These are phyloP conservation scores for Sclerotinia trifoliorum DNA, from an alignment of 2,329 filamentous ascomycete genomes.

Conservation along the genomic window DNA sequence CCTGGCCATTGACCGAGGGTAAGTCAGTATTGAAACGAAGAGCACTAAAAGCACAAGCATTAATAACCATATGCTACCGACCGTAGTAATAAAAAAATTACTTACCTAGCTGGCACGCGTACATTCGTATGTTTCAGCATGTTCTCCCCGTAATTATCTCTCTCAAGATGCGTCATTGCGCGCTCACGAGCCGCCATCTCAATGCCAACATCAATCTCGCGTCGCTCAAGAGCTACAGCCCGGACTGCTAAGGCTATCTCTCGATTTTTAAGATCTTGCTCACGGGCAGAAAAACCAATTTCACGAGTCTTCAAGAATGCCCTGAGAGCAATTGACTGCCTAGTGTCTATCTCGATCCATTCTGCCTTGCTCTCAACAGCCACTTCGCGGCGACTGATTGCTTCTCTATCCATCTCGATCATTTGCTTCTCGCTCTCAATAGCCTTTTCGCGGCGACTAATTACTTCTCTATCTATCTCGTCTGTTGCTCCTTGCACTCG, in stretches of 20 bases:
- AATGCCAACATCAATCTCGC: not conserved
- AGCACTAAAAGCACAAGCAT: not conserved
- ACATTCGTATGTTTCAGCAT: too few species aligned
- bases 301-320: not conserved
- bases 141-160: not conserved
- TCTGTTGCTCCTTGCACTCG: too few species aligned
- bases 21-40: not conserved
- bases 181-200: not conserved
- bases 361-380: not conserved
- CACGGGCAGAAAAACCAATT: not conserved
- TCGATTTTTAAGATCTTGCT: not conserved
- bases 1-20: too few species aligned
- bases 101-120: not conserved
- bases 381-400: not conserved
- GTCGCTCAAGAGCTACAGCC: not conserved
- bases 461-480: too few species aligned
- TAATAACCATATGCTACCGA: too few species aligned
- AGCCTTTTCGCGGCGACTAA: too few species aligned
- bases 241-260: not conserved
- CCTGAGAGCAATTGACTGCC: not conserved
- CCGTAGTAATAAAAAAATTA: not conserved
- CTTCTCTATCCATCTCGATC: too few species aligned
- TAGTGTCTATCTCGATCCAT: not conserved
- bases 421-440: too few species aligned
- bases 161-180: not conserved